These are phyloP conservation scores for Carex pumila DNA, from an alignment of 176 grass and related monocot genomes.

Conservation along the genomic window DNA sequence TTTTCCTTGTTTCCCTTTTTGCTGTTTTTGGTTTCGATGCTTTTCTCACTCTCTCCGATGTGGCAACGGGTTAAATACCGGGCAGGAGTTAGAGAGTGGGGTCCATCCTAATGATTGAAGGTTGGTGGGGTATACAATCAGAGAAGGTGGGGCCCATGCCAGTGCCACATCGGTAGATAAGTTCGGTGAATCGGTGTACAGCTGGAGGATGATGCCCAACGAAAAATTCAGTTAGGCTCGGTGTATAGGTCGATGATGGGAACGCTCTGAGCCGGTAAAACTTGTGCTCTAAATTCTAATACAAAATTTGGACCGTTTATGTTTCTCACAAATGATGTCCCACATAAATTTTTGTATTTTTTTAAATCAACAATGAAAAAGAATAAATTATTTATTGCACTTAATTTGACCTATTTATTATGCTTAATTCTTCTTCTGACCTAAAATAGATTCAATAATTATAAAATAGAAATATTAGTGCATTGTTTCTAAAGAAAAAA, in stretches of 20 bases:
- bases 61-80: neutral
- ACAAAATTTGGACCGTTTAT: too few relatives aligned
- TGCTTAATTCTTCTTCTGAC: too few relatives aligned
- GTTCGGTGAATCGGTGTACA: neutral
- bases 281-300: too few relatives aligned
- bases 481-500: too few relatives aligned
- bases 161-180: slow-evolving; percentile 13
- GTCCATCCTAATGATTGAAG: slow-evolving; percentile 10
- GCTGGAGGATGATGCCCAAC: neutral
- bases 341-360: too few relatives aligned
- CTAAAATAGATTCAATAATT: too few relatives aligned
- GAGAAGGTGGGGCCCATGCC: neutral
- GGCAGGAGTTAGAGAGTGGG: neutral
- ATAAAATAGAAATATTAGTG: too few relatives aligned
- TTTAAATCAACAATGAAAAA: too few relatives aligned
- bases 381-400: too few relatives aligned
- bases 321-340: too few relatives aligned
- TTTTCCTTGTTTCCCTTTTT: neutral
- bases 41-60: neutral
- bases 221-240: neutral
- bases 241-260: neutral
- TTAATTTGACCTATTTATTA: too few relatives aligned
- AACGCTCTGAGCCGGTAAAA: neutral
- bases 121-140: neutral
- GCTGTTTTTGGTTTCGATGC: neutral